Evolutionary conservation across 2,329 filamentous ascomycete genomes (phyloP).

Genomic region (Colletotrichum salicis): DNA sequence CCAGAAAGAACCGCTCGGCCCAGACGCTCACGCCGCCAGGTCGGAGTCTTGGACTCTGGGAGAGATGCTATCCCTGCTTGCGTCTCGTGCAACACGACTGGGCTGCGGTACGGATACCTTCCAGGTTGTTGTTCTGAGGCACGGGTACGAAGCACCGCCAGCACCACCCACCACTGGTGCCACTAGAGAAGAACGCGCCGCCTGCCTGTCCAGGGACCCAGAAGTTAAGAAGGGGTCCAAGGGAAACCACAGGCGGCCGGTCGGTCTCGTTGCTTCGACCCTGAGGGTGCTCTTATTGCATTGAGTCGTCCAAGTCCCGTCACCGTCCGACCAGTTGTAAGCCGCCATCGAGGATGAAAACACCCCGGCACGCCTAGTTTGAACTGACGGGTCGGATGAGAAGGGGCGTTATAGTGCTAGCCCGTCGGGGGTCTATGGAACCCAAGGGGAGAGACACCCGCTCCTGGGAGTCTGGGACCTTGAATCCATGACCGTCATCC

Average conservation of each 20-base stretch:
- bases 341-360: background rate
- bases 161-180: constrained; percentile 1
- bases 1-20: constrained; percentile 36
- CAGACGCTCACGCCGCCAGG: constrained; percentile 36
- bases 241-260: background rate
- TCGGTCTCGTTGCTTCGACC: background rate
- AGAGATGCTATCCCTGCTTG: constrained; percentile 31
- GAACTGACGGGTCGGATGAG: constrained; percentile 10
- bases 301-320: constrained; percentile 12
- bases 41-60: constrained; percentile 27
- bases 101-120: background rate
- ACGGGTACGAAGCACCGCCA: background rate
- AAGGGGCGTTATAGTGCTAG: constrained; percentile 13
- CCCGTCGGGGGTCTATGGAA: constrained; percentile 12
- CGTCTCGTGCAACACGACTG: constrained; percentile 28
- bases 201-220: constrained; percentile 4
- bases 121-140: no score
- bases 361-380: constrained; percentile 11
- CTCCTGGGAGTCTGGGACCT: constrained; percentile 27
- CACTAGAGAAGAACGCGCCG: constrained; percentile 4
- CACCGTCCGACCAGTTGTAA: constrained; percentile 10
- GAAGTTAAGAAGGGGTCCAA: constrained; percentile 25
- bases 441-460: constrained; percentile 16
- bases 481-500: constrained; percentile 20
- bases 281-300: constrained; percentile 24